Evolutionary conservation across 164 flowering plant genomes (phyloP).

Genomic region (Aristolochia contorta): DNA sequence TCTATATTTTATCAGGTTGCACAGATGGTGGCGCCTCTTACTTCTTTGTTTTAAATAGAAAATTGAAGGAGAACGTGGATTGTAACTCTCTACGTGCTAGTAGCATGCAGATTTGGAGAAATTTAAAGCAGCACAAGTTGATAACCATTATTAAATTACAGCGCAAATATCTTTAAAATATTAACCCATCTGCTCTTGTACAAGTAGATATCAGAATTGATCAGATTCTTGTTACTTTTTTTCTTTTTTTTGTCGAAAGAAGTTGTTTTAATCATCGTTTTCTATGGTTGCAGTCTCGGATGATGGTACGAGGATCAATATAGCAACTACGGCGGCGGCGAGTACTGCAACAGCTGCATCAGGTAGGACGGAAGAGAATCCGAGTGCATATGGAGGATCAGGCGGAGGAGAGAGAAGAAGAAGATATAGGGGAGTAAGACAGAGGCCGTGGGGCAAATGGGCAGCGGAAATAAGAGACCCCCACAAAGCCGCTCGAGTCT

Average conservation of each 20-base stretch:
- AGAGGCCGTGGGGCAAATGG: constrained; percentile 86
- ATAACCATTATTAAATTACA: no score
- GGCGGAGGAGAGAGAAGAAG: constrained; percentile 38
- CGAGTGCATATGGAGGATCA: constrained; percentile 18
- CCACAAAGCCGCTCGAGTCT: constrained; percentile 68
- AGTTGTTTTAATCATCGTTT: neutral
- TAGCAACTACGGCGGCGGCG: neutral
- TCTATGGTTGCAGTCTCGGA: neutral
- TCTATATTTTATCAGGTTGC: neutral
- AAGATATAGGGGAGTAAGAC: constrained; percentile 65
- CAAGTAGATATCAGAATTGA: no score
- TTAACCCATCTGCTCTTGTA: no score
- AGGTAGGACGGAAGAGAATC: neutral
- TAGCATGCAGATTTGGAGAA: neutral
- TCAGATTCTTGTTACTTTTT: no score
- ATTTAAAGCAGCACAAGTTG: no score
- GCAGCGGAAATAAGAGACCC: constrained; percentile 85
- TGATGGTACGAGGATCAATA: constrained; percentile 2
- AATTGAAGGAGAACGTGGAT: neutral
- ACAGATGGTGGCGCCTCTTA: neutral
- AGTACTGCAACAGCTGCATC: constrained; percentile 1
- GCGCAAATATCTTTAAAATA: no score
- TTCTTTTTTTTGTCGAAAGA: no score
- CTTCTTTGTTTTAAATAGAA: neutral
- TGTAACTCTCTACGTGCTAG: neutral